Percentiles rank a stretch among this genome's conserved stretches.
phyloP scores from a whole-genome alignment of 139 green algal species.

The Pycnococcus provasolii region DNA sequence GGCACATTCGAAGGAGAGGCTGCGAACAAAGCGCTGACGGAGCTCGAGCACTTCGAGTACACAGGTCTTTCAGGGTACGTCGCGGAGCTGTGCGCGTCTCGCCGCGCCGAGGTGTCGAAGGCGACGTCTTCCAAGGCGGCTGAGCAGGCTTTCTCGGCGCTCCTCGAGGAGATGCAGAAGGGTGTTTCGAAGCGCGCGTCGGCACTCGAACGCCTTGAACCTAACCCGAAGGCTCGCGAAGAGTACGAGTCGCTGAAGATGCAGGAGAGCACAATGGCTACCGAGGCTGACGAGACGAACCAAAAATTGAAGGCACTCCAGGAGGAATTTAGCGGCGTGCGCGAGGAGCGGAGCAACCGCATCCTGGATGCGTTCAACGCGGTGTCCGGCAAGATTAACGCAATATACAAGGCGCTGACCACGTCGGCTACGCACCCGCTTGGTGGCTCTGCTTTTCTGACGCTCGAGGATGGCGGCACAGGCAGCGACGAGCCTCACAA shows the following conservation, averaged over 20 bases:
- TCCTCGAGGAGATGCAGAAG: conserved; percentile 21
- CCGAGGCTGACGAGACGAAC: conserved; percentile 55
- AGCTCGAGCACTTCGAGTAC: no score
- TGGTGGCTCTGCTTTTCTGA: conserved; percentile 76
- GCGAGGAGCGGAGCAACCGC: conserved; percentile 19
- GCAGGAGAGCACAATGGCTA: conserved; percentile 57
- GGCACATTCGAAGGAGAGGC: no score
- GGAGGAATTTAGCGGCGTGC: conserved; percentile 58
- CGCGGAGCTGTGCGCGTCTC: no score
- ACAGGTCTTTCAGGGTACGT: no score
- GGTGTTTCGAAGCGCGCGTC: conserved; percentile 7
- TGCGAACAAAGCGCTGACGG: no score
- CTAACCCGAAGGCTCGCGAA: conserved; percentile 83
- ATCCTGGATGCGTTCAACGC: conserved; percentile 82
- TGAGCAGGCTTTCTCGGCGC: no score
- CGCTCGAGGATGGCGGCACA: conserved; percentile 61
- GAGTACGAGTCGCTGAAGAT: conserved; percentile 78
- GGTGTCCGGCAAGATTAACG: conserved; percentile 64
- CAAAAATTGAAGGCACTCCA: conserved; percentile 36
- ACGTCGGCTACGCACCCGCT: conserved; percentile 51
- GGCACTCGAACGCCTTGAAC: conserved; percentile 34
- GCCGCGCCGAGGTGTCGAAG: no score
- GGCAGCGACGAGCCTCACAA: conserved; percentile 79
- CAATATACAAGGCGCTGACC: conserved; percentile 90
- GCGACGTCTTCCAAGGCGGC: no score